These are phyloP conservation scores for Penicillium nucicola DNA, from an alignment of 495 filamentous ascomycete species.

Conservation along the genomic window DNA sequence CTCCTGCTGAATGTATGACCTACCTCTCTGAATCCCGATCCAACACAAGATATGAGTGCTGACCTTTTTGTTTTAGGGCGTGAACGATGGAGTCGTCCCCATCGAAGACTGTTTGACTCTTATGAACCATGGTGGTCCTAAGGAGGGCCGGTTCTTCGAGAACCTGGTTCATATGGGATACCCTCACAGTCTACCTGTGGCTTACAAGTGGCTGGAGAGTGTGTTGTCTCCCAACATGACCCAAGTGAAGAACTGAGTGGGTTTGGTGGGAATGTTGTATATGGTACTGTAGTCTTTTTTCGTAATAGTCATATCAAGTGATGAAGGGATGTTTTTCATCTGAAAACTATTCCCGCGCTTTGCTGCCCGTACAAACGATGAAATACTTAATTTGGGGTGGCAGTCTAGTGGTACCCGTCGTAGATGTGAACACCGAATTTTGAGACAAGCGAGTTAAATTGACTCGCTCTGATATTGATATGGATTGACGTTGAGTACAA, in stretches of 20 bases:
- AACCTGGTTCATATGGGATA: conserved; percentile 65
- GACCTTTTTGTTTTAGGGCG: conserved; percentile 45
- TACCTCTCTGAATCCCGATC: neutral
- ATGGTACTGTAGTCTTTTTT: neutral
- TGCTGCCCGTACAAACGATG: neutral
- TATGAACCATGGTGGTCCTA: conserved; percentile 67
- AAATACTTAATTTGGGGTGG: neutral
- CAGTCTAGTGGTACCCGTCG: neutral
- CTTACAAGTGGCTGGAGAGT: conserved; percentile 39
- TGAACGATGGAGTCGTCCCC: conserved; percentile 69
- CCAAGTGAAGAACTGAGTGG: conserved; percentile 23
- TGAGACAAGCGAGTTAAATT: neutral
- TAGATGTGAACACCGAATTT: neutral
- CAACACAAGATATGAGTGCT: neutral
- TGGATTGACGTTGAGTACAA: conserved; percentile 4
- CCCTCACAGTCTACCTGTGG: conserved; percentile 39
- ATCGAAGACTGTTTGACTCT: conserved; percentile 71
- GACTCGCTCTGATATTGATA: conserved; percentile 7
- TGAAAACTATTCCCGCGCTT: neutral
- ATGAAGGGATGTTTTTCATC: neutral
- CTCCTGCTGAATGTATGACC: conserved; percentile 63
- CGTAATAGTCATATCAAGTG: neutral
- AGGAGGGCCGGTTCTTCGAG: conserved; percentile 67
- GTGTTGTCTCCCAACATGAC: conserved; percentile 23
- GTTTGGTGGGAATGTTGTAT: neutral